Evolutionary conservation across 1,139 yeast genomes (phyloP), one percentile per base, ranked within the genome.

Genomic region (Pichia inconspicua): DNA sequence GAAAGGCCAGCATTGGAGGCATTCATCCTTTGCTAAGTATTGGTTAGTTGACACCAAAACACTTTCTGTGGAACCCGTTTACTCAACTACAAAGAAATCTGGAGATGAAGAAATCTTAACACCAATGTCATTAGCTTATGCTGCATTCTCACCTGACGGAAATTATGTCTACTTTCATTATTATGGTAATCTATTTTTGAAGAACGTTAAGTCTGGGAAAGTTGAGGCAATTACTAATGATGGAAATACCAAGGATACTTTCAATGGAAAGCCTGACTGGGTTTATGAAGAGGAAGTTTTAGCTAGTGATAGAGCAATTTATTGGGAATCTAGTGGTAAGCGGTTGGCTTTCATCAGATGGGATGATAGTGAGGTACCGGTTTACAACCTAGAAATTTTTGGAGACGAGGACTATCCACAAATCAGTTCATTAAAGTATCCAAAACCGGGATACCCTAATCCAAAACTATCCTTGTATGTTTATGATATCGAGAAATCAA

Each of bases 251-350:
- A 64, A 64, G 0, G 67, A 75, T 42, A 70, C 87, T n/a, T 78
- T 81, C 58, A 88, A 92, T 61, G 99, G 96, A 0, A 83, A 80
- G 53, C 84, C 97, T 0, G 98, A 92, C 60, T 92, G 98, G 98
- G 87, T 92, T 0, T 92, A 92, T 61, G 98, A 92, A 63, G 98
- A 94, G 59, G 98, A 94, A 60, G 89, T 92, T 0, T 64, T 83
- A 5, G 73, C 76, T 0, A 69, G 72, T 6, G 87, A 84, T 55
- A 69, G 69, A 41, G 79, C 94, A 3, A 65, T 88, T 25, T 92
- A 96, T 95, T 92, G 97, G 96, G 74, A 92, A 14, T 84, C 85
- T 0, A 79, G 83, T 57, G 89, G 85, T 53, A 64, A 77, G 6
- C 69, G 72, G 51, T 60, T 92, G 44, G 76, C 89, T 0, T 92